These are phyloP conservation scores for Leptographium radiaticola DNA, from an alignment of 2,329 filamentous ascomycete species.

Conservation along the genomic window DNA sequence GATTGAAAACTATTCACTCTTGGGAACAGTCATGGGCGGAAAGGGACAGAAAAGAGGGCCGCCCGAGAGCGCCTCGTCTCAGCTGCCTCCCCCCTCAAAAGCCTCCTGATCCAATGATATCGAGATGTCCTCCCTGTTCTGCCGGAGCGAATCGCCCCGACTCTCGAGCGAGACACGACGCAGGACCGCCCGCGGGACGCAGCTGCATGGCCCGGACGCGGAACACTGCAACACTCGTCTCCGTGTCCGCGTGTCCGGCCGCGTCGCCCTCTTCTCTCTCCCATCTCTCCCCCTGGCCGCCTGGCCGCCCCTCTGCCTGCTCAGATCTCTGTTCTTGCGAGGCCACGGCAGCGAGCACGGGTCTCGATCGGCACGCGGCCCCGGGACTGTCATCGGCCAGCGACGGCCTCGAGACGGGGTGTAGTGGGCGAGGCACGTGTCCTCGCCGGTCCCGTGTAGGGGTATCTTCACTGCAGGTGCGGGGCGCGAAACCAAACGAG, in stretches of 20 bases:
- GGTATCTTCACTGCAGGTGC: background rate
- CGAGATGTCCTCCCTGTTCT: background rate
- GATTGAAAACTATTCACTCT: slow-evolving; percentile 26
- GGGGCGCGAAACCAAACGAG: too few relatives aligned
- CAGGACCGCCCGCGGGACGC: background rate
- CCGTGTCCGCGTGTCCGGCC: too few relatives aligned
- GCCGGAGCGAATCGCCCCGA: background rate
- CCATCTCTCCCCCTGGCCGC: background rate
- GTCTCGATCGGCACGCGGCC: background rate
- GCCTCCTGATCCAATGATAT: background rate
- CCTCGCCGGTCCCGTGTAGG: background rate
- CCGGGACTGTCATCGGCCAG: background rate
- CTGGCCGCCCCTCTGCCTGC: slow-evolving; percentile 10
- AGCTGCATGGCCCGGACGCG: background rate
- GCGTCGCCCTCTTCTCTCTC: too few relatives aligned
- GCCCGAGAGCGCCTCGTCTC: background rate
- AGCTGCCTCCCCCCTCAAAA: background rate
- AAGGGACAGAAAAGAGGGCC: background rate
- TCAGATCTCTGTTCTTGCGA: slow-evolving; percentile 23
- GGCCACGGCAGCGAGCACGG: background rate
- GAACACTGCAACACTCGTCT: background rate
- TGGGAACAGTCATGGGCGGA: slow-evolving; percentile 14
- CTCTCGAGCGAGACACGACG: background rate
- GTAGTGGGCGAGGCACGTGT: background rate
- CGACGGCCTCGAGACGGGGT: background rate